Conservation (phyloP, 768 basidiomycete genomes). For the Gloeostereum incarnatum region DNA sequence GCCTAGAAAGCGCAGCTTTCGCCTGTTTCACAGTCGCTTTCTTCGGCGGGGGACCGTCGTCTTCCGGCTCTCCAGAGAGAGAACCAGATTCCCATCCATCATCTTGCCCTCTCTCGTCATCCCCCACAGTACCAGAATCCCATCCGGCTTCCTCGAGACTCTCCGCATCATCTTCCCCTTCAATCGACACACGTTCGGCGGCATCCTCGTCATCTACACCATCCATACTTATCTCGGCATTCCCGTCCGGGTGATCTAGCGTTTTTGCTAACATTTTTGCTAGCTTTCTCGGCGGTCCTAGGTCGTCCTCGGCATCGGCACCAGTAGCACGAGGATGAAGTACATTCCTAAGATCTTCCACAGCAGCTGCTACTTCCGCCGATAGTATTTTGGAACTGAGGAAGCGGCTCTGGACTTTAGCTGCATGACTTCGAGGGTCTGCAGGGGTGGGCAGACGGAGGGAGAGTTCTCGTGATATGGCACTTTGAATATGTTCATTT, state of each 20-base stretch:
- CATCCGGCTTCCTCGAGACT: conserved; percentile 19
- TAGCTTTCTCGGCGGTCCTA: conserved; percentile 15
- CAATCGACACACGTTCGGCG: conserved; percentile 12
- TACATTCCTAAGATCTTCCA: conserved; percentile 39
- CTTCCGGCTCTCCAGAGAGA: conserved; percentile 16
- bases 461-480: conserved; percentile 36
- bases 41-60: conserved; percentile 14
- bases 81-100: conserved; percentile 51
- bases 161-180: conserved; percentile 23
- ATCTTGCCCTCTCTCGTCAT: conserved; percentile 15
- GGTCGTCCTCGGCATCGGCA: conserved; percentile 10
- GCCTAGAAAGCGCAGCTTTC: conserved; percentile 10
- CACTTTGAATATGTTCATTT: conserved; percentile 35
- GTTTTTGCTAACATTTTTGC: conserved; percentile 10
- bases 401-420: conserved; percentile 63
- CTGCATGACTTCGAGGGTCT: conserved; percentile 29
- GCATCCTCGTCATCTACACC: conserved; percentile 14
- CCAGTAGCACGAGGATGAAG: conserved; percentile 19
- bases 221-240: conserved; percentile 10
- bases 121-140: conserved; percentile 28
- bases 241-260: neutral
- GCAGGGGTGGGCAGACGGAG: conserved; percentile 21
- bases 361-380: conserved; percentile 37
- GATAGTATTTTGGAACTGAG: conserved; percentile 74
- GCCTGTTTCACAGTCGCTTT: conserved; percentile 18